phyloP scores from a whole-genome alignment of 768 basidiomycete genomes.

The Leccinum ochraceum region DNA sequence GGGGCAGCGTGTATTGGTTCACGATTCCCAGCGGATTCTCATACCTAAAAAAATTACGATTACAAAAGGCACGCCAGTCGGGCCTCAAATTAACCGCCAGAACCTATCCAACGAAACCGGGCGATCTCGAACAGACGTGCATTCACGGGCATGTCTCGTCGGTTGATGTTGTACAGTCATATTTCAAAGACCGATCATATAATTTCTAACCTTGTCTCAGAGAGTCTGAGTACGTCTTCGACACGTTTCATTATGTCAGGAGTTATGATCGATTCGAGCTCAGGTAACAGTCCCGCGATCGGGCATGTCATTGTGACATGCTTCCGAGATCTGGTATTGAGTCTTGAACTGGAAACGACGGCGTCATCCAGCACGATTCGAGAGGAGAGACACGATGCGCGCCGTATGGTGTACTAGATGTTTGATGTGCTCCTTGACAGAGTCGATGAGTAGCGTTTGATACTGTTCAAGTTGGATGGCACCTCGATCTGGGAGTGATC shows the following conservation, averaged over 20 bases:
- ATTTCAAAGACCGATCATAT: slow-evolving; percentile 93
- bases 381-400: slow-evolving; percentile 1
- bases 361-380: slow-evolving; percentile 1
- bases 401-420: slow-evolving; percentile 85
- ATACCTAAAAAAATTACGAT: slow-evolving; percentile 58
- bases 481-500: slow-evolving; percentile 66
- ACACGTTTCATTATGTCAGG: slow-evolving; percentile 98
- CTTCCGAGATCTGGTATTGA: slow-evolving; percentile 93
- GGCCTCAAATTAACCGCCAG: slow-evolving; percentile 90
- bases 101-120: slow-evolving; percentile 69
- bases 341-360: slow-evolving; percentile 73
- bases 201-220: slow-evolving; percentile 88
- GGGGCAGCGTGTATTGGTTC: slow-evolving; percentile 68
- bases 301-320: slow-evolving; percentile 87
- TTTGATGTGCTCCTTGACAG: slow-evolving; percentile 98
- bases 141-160: slow-evolving; percentile 87
- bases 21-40: slow-evolving; percentile 95
- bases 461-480: slow-evolving; percentile 90
- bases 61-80: not conserved
- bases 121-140: slow-evolving; percentile 94
- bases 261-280: slow-evolving; percentile 97
- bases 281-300: slow-evolving; percentile 96
- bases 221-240: slow-evolving; percentile 85
- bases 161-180: slow-evolving; percentile 94
- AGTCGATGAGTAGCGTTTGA: slow-evolving; percentile 97